Conservation (phyloP, 305 asterid species). For the Solanum chacoense region DNA sequence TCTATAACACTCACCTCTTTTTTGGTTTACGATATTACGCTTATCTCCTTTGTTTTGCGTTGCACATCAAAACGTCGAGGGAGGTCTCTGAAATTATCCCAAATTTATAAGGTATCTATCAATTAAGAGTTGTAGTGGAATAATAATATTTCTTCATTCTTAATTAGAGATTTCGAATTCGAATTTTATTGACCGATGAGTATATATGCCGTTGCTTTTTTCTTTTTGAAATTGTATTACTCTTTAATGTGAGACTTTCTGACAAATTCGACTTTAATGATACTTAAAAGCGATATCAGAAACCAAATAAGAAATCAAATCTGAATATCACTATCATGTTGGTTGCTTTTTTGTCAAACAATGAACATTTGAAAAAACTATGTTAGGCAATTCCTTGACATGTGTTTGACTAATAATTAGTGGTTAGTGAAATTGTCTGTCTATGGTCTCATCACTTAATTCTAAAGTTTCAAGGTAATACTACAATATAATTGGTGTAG, state of each 20-base stretch:
- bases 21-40: no score
- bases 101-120: background rate
- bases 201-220: background rate
- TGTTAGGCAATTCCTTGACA: background rate
- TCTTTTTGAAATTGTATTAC: background rate
- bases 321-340: background rate
- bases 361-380: background rate
- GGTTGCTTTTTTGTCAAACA: background rate
- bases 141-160: background rate
- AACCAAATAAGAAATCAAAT: background rate
- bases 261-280: background rate
- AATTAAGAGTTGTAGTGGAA: background rate
- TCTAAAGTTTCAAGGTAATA: background rate
- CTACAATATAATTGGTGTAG: background rate
- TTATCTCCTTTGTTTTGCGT: background rate
- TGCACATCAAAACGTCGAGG: background rate
- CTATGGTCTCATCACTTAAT: background rate
- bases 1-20: no score
- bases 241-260: background rate
- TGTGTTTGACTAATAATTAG: conserved; percentile 3
- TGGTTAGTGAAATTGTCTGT: background rate
- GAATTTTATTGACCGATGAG: background rate
- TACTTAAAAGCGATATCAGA: background rate
- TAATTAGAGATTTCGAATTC: background rate
- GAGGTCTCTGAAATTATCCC: background rate